phyloP scores from a whole-genome alignment of 441 rosid genomes.

The Syzygium malaccense region DNA sequence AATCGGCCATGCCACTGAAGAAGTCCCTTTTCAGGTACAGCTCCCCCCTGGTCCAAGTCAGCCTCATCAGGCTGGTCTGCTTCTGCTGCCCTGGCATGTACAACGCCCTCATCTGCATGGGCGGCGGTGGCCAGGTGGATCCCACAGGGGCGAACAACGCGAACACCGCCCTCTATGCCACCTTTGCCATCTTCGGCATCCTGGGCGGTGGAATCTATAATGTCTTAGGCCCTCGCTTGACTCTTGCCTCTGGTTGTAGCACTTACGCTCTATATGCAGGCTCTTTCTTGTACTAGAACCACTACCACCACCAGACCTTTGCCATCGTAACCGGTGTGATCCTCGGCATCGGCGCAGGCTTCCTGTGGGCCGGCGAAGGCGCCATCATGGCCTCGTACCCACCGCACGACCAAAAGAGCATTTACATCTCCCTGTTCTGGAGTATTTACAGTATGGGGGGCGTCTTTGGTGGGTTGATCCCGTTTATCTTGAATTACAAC shows the following conservation, averaged over 20 bases:
- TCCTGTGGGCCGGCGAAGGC: conserved; percentile 85
- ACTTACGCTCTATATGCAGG: conserved; percentile 78
- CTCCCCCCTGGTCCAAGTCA: conserved; percentile 65
- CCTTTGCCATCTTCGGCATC: conserved; percentile 73
- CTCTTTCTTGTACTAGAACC: conserved; percentile 83
- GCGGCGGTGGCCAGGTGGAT: conserved; percentile 68
- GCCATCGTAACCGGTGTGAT: conserved; percentile 60
- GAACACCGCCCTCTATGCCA: conserved; percentile 86
- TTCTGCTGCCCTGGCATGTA: conserved; percentile 96
- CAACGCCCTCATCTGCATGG: conserved; percentile 90
- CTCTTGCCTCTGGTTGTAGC: conserved; percentile 69
- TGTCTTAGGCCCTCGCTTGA: conserved; percentile 80
- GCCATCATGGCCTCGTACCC: conserved; percentile 93
- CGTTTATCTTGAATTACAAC: conserved; percentile 53
- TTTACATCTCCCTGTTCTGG: conserved; percentile 79
- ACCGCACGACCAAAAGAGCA: conserved; percentile 63
- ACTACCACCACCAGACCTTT: conserved; percentile 55
- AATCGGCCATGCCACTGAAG: background rate
- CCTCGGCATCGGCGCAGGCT: conserved; percentile 80
- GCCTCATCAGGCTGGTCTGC: conserved; percentile 71
- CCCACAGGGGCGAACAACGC: conserved; percentile 78
- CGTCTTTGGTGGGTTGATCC: conserved; percentile 79
- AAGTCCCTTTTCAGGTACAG: conserved; percentile 42
- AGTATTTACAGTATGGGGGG: conserved; percentile 86
- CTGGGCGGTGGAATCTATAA: conserved; percentile 90